Conservation (phyloP, 148 eudicot genomes). For the Selenicereus undatus region DNA sequence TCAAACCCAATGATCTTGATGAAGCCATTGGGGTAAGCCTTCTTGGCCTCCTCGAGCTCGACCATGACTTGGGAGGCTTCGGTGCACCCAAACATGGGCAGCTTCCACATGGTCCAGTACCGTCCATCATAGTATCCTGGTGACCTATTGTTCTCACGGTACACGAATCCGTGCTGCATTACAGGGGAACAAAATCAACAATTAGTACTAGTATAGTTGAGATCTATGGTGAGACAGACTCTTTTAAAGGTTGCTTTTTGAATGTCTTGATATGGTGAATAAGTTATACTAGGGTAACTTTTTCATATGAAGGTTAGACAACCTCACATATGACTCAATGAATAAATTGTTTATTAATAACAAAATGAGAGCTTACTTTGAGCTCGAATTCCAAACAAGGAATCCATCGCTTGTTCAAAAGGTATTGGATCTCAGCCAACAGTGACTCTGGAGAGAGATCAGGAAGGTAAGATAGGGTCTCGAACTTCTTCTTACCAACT, state of each 20-base stretch:
- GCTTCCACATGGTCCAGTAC: conserved; percentile 95
- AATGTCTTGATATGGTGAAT: no score
- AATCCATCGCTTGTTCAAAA: conserved; percentile 53
- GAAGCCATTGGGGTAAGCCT: conserved; percentile 46
- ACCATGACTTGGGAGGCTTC: conserved; percentile 44
- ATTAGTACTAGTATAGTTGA: background rate
- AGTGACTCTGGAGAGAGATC: conserved; percentile 28
- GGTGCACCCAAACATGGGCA: conserved; percentile 76
- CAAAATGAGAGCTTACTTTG: conserved; percentile 20
- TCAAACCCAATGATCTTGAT: conserved; percentile 73
- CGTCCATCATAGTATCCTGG: conserved; percentile 93
- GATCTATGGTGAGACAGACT: no score
- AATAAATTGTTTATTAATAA: no score
- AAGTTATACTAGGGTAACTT: no score
- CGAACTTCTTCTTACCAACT: conserved; percentile 44
- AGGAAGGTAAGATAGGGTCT: conserved; percentile 77
- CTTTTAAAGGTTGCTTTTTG: no score
- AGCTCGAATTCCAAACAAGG: conserved; percentile 68
- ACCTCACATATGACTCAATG: background rate
- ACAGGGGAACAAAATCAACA: background rate
- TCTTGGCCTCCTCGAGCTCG: conserved; percentile 47
- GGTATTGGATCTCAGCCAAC: conserved; percentile 52
- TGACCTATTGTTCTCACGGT: conserved; percentile 51
- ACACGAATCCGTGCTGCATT: conserved; percentile 39
- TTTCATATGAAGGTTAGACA: background rate